Evolutionary conservation across 805 yeast species (phyloP).

Genomic region (Candida dajiaensis): DNA sequence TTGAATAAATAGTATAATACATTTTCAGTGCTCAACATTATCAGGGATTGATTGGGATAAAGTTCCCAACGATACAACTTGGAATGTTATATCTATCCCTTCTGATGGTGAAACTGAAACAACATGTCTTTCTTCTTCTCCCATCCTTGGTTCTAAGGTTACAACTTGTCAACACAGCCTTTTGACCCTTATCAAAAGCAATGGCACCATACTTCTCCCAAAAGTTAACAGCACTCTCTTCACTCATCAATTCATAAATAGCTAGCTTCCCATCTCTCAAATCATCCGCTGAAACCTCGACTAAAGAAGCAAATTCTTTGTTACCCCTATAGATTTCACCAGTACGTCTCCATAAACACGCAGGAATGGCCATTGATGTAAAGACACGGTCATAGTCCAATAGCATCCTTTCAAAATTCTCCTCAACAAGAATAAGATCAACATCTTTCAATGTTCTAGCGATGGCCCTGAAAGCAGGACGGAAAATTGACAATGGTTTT

Average conservation of each 20-base stretch:
- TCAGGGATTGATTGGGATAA: constrained; percentile 63
- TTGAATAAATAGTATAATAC: neutral
- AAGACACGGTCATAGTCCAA: constrained; percentile 91
- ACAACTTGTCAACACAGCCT: constrained; percentile 91
- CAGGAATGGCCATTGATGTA: constrained; percentile 96
- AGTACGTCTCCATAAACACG: constrained; percentile 94
- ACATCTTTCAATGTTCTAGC: constrained; percentile 87
- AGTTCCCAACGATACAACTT: constrained; percentile 92
- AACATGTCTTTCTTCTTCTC: constrained; percentile 72
- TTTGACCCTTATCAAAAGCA: constrained; percentile 93
- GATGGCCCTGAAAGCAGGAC: constrained; percentile 92
- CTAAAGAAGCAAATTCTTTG: constrained; percentile 91
- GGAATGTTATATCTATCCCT: constrained; percentile 93
- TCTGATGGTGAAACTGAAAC: constrained; percentile 90
- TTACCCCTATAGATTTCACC: constrained; percentile 95
- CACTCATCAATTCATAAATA: constrained; percentile 90
- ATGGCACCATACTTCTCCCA: constrained; percentile 98
- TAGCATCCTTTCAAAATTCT: constrained; percentile 88
- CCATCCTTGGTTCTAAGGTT: constrained; percentile 81
- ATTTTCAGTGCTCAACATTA: neutral
- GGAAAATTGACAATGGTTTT: constrained; percentile 75
- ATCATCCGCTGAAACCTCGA: constrained; percentile 85
- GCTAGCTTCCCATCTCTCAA: constrained; percentile 88
- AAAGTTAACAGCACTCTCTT: constrained; percentile 91
- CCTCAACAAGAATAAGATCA: constrained; percentile 88